Evolutionary conservation across 2,329 filamentous ascomycete species (phyloP).

Genomic region (Epichloe sibirici): DNA sequence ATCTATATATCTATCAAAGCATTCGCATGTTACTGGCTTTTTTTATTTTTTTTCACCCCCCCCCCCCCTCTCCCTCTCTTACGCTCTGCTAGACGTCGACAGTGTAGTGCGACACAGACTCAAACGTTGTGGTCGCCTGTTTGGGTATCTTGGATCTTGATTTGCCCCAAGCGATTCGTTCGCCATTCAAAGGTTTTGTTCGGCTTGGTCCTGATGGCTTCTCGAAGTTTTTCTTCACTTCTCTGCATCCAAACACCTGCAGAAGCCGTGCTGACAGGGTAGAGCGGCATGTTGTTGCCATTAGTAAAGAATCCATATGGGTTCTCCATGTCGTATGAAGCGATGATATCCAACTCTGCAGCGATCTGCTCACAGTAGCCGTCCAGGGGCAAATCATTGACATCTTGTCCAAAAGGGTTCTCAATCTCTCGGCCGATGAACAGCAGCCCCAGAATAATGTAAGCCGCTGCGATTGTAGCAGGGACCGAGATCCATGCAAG

Average conservation of each 20-base stretch:
- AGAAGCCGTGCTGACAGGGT: conserved; percentile 35
- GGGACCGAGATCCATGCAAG: conserved; percentile 69
- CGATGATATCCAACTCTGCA: conserved; percentile 62
- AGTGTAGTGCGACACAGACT: background rate
- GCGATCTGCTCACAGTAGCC: conserved; percentile 64
- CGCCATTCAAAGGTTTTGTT: conserved; percentile 22
- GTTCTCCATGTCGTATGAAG: conserved; percentile 31
- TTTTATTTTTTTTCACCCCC: too few species aligned
- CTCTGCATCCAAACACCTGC: conserved; percentile 27
- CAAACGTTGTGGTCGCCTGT: conserved; percentile 2
- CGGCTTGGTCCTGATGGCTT: conserved; percentile 29
- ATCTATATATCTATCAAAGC: too few species aligned
- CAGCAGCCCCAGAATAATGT: conserved; percentile 69
- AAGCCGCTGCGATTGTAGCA: conserved; percentile 57
- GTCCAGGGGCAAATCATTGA: conserved; percentile 71
- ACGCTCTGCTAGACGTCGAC: too few species aligned
- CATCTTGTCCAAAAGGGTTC: conserved; percentile 73
- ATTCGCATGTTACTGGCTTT: too few species aligned
- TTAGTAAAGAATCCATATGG: conserved; percentile 21
- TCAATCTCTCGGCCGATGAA: conserved; percentile 72
- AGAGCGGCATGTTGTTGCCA: conserved; percentile 39
- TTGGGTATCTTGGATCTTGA: background rate
- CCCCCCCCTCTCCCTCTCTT: too few species aligned
- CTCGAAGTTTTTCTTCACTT: conserved; percentile 26
- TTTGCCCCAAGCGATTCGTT: conserved; percentile 3